Base-by-base conservation (phyloP, 805 yeast genomes). In the Debaryomyces hansenii region DNA sequence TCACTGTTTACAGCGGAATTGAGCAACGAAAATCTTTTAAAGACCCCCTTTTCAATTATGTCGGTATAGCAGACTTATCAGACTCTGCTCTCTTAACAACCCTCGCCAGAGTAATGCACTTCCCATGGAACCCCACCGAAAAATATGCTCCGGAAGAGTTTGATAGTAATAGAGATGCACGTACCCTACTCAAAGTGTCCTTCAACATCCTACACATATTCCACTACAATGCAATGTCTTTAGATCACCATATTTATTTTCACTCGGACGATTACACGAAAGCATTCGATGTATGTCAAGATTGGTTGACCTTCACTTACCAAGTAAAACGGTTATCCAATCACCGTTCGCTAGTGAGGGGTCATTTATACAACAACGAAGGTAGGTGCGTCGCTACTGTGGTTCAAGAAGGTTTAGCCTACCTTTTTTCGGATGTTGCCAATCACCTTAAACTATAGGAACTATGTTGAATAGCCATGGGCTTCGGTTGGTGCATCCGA, bases 161-260 rank as follows among this genome's bases (percentile, higher is more conserved):
- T 34, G 75, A 72, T 51, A 57, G 58, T 31, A 51, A 44, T 14
- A 59, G 56, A 35, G 73, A 70, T 45, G 74, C 75, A 1, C 48
- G 60, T n/a, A 21, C 47, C 16, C 46, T 67, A 38, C 53, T 72
- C 55, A 51, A 58, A 11, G 41, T 47, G 14, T 64, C 74, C 11
- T 49, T 72, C 34, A 62, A 66, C 44, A 61, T 66, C n/a, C 53
- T 70, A 20, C 71, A 63, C 45, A 40, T 72, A 10, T 69, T 62
- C 52, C 77, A 72, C 50, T 72, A 72, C 56, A 67, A 66, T 45
- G 77, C 77, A 20, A 72, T 72, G 77, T 69, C 75, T 4, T 54
- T 72, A 24, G 77, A 72, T 52, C 77, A 72, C 55, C 76, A 72
- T 51, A 59, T 72, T 14, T 72, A 72, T 48, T 72, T 72, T 51